Percentiles rank a stretch among this genome's conserved stretches.
Conservation (phyloP, 179 eudicot genomes). For the Drosera spatulata region DNA sequence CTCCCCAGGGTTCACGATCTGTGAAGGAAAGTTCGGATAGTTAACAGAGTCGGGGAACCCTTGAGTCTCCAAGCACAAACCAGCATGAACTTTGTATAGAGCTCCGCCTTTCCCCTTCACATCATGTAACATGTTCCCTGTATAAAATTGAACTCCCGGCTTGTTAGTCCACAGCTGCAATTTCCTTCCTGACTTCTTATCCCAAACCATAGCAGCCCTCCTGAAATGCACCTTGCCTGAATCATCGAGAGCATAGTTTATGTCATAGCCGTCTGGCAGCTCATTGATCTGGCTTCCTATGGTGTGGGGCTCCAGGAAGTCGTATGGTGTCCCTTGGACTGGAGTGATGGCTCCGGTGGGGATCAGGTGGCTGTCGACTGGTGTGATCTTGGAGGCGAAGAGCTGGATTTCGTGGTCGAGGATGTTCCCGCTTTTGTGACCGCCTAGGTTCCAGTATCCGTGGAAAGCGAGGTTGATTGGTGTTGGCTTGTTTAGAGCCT, state of each 20-base stretch:
- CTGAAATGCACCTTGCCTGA: slow-evolving; percentile 12
- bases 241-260: slow-evolving; percentile 50
- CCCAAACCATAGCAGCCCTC: slow-evolving; percentile 41
- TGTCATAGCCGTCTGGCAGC: slow-evolving; percentile 57
- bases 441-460: slow-evolving; percentile 87
- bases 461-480: slow-evolving; percentile 88
- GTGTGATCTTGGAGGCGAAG: slow-evolving; percentile 60
- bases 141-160: slow-evolving; percentile 82
- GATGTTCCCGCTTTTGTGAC: slow-evolving; percentile 55
- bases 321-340: slow-evolving; percentile 63
- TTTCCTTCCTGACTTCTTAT: slow-evolving; percentile 44
- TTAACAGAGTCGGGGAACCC: slow-evolving; percentile 82
- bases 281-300: slow-evolving; percentile 41
- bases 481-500: slow-evolving; percentile 66
- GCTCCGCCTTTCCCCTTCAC: slow-evolving; percentile 61
- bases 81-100: slow-evolving; percentile 43
- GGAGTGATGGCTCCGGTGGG: slow-evolving; percentile 56
- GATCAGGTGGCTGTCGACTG: slow-evolving; percentile 45
- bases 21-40: slow-evolving; percentile 69
- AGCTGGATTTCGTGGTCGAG: slow-evolving; percentile 48
- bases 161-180: slow-evolving; percentile 49
- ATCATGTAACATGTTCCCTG: slow-evolving; percentile 27
- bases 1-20: slow-evolving; percentile 56
- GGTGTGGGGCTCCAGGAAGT: slow-evolving; percentile 41
- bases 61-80: slow-evolving; percentile 77